Evolutionary conservation across 176 grass and related monocot genomes (phyloP), one percentile per base, ranked within the genome.

Genomic region (Eleusine coracana): DNA sequence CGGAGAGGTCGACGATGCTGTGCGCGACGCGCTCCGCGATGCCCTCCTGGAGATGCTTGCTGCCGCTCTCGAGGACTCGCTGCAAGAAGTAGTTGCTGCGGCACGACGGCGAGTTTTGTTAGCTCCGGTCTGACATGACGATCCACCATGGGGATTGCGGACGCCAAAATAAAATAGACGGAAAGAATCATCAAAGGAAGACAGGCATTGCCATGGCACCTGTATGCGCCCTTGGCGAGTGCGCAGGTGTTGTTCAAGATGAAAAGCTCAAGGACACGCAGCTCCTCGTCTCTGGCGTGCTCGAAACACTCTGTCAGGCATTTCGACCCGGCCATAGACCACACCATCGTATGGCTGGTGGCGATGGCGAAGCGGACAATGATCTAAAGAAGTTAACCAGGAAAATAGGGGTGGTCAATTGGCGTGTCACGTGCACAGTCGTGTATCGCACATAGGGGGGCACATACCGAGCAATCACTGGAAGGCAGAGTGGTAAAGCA

Each of bases 41-140:
- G 3, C 2, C 5, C 25, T 3, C 77, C 71, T 44, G 51, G 45
- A 76, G 48, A 15, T 3, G 3, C 23, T 25, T 65, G 77, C 59
- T 10, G 71, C 55, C 78, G 37, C 0, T 0, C 71, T 76, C 56
- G 64, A 89, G 73, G 44, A 21, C 82, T 7, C 16, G 36, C 55
- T 89, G 87, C 45, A 89, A 11, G 78, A 89, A 81, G 56, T 89
- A 89, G 87, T 89, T 89, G 71, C 82, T 89, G 63, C 28, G 28
- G 7, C 61, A 6, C 27, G 27, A n/a, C 1, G 13, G 9, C 2
- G 54, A 3, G 20, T 56, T 5, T 18, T 6, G 46, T 69, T 16
- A 49, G 31, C 21, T 56, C 18, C 18, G 5, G 52, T 56, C 52
- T 56, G 52, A 21, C 51, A 54, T 56, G 21, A 56, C 10, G 10